These are phyloP conservation scores for Nakazawaea ernobii DNA, from an alignment of 805 yeast species.

Conservation along the genomic window DNA sequence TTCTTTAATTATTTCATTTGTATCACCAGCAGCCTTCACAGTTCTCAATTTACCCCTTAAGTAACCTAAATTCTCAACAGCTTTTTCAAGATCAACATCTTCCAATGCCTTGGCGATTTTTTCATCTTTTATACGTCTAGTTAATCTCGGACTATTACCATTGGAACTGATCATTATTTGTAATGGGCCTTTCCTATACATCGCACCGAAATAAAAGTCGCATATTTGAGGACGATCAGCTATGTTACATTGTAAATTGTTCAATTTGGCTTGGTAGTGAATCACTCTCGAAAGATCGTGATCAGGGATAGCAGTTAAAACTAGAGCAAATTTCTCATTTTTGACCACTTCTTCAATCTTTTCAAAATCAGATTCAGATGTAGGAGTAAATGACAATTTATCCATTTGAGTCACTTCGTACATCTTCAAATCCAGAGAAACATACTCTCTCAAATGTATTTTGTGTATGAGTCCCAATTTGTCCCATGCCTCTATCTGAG, in stretches of 20 bases:
- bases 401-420: conserved; percentile 28
- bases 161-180: conserved; percentile 82
- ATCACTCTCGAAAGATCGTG: conserved; percentile 52
- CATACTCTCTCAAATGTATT: conserved; percentile 40
- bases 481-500: conserved; percentile 27
- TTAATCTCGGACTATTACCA: conserved; percentile 75
- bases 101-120: conserved; percentile 40
- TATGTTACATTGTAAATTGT: conserved; percentile 60
- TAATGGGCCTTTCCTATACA: conserved; percentile 63
- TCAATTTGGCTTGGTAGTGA: conserved; percentile 40
- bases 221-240: conserved; percentile 84
- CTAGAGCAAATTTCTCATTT: conserved; percentile 49
- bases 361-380: conserved; percentile 23
- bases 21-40: conserved; percentile 36
- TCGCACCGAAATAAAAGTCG: conserved; percentile 82
- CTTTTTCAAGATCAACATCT: conserved; percentile 39
- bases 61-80: conserved; percentile 55
- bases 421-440: conserved; percentile 41
- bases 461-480: conserved; percentile 35
- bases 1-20: conserved; percentile 37
- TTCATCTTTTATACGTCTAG: conserved; percentile 53
- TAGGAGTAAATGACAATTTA: conserved; percentile 19
- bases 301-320: conserved; percentile 72
- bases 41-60: conserved; percentile 45
- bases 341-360: conserved; percentile 29